A percentile compares a stretch with the other conserved stretches of the same genome.
phyloP scores from a whole-genome alignment of 2,329 filamentous ascomycete genomes.

The Clarireedia sp. region DNA sequence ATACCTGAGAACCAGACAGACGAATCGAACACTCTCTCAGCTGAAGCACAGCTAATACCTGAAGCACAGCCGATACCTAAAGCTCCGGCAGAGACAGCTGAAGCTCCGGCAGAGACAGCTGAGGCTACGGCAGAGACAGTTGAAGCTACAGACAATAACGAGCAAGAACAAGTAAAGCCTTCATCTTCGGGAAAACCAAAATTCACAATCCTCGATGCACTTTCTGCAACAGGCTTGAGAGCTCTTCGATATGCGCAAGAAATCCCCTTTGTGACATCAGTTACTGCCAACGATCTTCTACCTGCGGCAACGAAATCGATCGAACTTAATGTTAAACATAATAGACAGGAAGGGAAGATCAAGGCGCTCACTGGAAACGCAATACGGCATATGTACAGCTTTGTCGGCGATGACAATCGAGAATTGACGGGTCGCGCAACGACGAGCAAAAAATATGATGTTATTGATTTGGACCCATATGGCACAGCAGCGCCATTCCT shows the following conservation, averaged over 20 bases:
- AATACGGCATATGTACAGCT: conserved; percentile 82
- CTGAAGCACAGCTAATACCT: neutral
- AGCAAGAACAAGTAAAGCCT: neutral
- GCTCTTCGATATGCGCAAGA: conserved; percentile 89
- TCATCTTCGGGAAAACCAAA: conserved; percentile 17
- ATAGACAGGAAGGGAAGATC: conserved; percentile 64
- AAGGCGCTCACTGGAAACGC: conserved; percentile 73
- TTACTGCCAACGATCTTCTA: conserved; percentile 88
- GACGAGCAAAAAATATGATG: conserved; percentile 65
- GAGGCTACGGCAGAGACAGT: neutral
- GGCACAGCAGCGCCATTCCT: conserved; percentile 89
- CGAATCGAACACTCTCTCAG: neutral
- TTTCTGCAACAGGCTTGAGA: conserved; percentile 87
- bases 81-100: neutral
- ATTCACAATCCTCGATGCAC: conserved; percentile 87
- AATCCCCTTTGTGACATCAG: conserved; percentile 70
- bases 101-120: neutral
- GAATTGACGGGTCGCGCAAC: conserved; percentile 28
- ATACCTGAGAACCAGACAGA: neutral
- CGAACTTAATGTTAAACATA: conserved; percentile 76
- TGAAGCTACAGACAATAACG: neutral
- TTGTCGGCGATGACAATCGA: conserved; percentile 38
- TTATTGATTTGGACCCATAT: conserved; percentile 94
- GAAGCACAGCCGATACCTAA: neutral
- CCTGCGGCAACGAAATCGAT: conserved; percentile 71